Conservation (phyloP, 1,284 basidiomycete species). For the Amylostereum areolatum region DNA sequence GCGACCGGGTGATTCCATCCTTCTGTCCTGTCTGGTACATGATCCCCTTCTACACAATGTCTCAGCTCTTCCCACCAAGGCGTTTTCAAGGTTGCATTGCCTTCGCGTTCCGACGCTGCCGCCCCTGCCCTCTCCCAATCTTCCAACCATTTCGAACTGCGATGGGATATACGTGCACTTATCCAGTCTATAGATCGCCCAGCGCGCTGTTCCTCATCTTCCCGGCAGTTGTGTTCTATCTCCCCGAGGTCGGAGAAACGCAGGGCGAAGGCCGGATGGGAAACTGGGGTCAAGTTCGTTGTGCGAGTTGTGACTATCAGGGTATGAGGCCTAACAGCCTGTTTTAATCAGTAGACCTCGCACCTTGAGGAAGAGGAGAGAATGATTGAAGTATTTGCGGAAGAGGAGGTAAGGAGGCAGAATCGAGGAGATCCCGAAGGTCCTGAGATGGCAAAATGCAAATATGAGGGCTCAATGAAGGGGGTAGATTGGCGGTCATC, state of each 20-base stretch:
- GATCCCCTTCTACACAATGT: constrained; percentile 69
- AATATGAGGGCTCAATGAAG: constrained; percentile 73
- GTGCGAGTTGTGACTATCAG: constrained; percentile 68
- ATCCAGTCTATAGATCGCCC: constrained; percentile 78
- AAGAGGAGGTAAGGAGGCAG: constrained; percentile 57
- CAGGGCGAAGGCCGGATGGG: constrained; percentile 64
- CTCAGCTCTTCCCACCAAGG: constrained; percentile 83
- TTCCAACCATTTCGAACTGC: constrained; percentile 62
- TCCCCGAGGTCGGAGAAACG: constrained; percentile 70
- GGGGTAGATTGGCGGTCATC: constrained; percentile 43
- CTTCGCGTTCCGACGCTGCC: constrained; percentile 21
- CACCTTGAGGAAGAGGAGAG: constrained; percentile 76
- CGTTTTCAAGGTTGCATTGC: constrained; percentile 33
- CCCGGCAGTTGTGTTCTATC: constrained; percentile 61
- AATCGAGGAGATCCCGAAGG: constrained; percentile 50
- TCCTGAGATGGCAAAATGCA: constrained; percentile 67
- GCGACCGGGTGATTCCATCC: constrained; percentile 82
- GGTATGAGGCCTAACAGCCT: background rate
- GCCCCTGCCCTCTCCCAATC: constrained; percentile 27
- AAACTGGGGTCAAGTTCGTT: constrained; percentile 59
- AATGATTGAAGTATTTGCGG: constrained; percentile 74
- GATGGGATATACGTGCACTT: constrained; percentile 54
- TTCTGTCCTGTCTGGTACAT: constrained; percentile 60
- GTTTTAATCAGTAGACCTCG: constrained; percentile 11
- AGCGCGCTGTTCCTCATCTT: constrained; percentile 73